A percentile compares a stretch with the other conserved stretches of the same genome.
Conservation (phyloP, 176 grass and related monocot genomes). For the Rhynchospora breviuscula region DNA sequence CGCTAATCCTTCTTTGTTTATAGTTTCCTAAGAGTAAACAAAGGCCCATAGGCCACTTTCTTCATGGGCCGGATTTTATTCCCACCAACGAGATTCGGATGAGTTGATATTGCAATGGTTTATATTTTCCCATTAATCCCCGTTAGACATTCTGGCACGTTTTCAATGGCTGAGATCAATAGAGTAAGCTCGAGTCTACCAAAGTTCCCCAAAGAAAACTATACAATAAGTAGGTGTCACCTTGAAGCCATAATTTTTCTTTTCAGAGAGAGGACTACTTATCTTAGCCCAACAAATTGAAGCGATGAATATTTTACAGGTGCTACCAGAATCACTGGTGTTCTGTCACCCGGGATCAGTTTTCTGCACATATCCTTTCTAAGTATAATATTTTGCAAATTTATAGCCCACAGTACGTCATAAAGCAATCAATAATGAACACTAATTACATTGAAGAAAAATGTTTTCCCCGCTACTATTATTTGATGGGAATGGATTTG, state of each 20-base stretch:
- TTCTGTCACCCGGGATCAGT: background rate
- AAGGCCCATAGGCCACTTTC: background rate
- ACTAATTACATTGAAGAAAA: slow-evolving; percentile 11
- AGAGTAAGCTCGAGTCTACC: background rate
- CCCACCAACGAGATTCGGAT: background rate
- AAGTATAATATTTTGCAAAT: background rate
- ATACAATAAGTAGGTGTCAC: background rate
- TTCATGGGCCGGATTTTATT: background rate
- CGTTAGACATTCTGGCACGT: background rate
- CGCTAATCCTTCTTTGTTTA: background rate
- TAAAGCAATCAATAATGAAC: background rate
- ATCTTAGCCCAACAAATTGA: background rate
- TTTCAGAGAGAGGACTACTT: background rate
- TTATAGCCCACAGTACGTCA: background rate
- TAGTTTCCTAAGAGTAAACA: background rate
- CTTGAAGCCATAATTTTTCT: background rate
- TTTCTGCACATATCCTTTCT: background rate
- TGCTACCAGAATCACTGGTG: background rate
- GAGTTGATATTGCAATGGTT: background rate
- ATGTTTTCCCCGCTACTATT: background rate
- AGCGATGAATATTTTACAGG: background rate
- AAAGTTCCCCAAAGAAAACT: background rate
- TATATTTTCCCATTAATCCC: background rate
- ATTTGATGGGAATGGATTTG: background rate
- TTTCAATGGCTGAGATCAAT: background rate